Conservation (phyloP, 768 basidiomycete species). For the Lentinula boryana region DNA sequence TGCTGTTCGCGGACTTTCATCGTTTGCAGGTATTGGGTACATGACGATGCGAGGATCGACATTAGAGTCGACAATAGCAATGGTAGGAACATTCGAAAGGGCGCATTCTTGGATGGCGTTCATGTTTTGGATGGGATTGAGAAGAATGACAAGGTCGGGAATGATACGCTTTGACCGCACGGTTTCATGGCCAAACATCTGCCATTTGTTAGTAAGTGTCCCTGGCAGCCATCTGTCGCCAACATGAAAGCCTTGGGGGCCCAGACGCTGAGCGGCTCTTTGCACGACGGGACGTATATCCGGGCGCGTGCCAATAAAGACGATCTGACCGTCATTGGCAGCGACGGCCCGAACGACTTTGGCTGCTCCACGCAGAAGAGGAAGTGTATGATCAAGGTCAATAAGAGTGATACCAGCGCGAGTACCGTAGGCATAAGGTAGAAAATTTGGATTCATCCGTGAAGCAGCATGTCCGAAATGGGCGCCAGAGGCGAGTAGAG, state of each 20-base stretch:
- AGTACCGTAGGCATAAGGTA: constrained; percentile 89
- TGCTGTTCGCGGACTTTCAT: constrained; percentile 86
- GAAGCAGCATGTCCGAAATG: constrained; percentile 87
- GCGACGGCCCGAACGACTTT: constrained; percentile 81
- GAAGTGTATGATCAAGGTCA: constrained; percentile 90
- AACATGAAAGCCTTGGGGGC: constrained; percentile 76
- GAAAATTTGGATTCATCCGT: constrained; percentile 84
- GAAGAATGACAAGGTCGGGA: constrained; percentile 87
- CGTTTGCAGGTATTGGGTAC: constrained; percentile 98
- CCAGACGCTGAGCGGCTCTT: constrained; percentile 76
- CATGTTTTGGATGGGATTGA: constrained; percentile 83
- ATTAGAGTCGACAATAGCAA: constrained; percentile 93
- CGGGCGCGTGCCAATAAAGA: constrained; percentile 87
- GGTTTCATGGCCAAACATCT: constrained; percentile 60
- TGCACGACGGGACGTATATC: constrained; percentile 71
- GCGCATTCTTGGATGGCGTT: constrained; percentile 91
- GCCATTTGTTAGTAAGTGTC: constrained; percentile 82
- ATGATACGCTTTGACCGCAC: constrained; percentile 48
- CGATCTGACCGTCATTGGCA: constrained; percentile 71
- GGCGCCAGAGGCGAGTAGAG: constrained; percentile 88
- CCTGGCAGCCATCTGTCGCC: constrained; percentile 92
- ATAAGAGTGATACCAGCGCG: constrained; percentile 90
- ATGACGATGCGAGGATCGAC: constrained; percentile 94
- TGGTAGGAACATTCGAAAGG: constrained; percentile 83
- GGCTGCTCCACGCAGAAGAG: constrained; percentile 86